Conservation (phyloP, 768 basidiomycete species). For the Lactifluus piperatus region DNA sequence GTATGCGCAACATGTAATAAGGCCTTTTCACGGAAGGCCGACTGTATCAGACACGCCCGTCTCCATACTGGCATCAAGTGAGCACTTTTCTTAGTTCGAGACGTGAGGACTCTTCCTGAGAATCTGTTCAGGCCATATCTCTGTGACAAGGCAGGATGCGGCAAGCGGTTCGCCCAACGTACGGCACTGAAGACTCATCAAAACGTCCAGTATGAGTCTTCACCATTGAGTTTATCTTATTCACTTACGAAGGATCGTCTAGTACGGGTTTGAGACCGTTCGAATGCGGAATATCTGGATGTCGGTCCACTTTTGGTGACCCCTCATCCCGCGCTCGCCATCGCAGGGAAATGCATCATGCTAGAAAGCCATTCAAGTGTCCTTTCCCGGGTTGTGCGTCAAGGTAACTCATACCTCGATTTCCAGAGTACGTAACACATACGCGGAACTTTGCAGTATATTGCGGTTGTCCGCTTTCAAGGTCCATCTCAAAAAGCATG, state of each 20-base stretch:
- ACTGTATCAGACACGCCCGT: slow-evolving; percentile 47
- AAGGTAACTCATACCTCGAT: slow-evolving; percentile 24
- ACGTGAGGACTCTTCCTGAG: background rate
- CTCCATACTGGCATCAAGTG: slow-evolving; percentile 47
- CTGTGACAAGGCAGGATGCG: slow-evolving; percentile 38
- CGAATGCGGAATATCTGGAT: slow-evolving; percentile 39
- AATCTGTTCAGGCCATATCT: slow-evolving; percentile 37
- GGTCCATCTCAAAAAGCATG: slow-evolving; percentile 44
- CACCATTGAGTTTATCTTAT: background rate
- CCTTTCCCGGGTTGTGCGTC: slow-evolving; percentile 8
- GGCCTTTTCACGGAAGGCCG: slow-evolving; percentile 47
- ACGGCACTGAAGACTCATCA: slow-evolving; percentile 54
- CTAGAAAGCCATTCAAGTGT: slow-evolving; percentile 15
- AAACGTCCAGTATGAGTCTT: slow-evolving; percentile 52
- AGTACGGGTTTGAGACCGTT: slow-evolving; percentile 26
- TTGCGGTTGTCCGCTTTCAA: slow-evolving; percentile 54
- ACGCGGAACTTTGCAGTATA: slow-evolving; percentile 36
- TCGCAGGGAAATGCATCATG: slow-evolving; percentile 47
- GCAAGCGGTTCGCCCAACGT: slow-evolving; percentile 48
- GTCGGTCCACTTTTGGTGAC: slow-evolving; percentile 49
- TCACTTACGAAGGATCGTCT: background rate
- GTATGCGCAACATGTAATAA: slow-evolving; percentile 33
- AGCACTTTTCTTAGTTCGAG: slow-evolving; percentile 6
- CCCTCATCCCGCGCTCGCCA: slow-evolving; percentile 65
- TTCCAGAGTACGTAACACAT: background rate